Percentiles rank a stretch among this genome's conserved stretches.
phyloP scores from a whole-genome alignment of 2,329 filamentous ascomycete species.

The Pseudogymnoascus sp. region DNA sequence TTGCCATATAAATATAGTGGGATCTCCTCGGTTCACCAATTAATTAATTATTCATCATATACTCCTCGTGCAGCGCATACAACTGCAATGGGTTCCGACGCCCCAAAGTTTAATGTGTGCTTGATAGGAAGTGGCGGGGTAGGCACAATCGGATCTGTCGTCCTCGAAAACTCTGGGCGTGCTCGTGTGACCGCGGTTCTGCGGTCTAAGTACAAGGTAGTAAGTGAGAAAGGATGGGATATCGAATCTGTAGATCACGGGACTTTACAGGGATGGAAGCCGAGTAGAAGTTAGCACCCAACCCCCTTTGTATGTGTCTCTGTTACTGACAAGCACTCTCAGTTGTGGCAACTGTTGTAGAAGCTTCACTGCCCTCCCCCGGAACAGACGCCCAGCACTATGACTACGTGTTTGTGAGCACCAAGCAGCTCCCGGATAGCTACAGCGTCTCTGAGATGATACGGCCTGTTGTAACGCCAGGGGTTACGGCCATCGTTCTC shows the following conservation, averaged over 20 bases:
- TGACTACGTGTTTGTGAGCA: conserved; percentile 25
- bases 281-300: conserved; percentile 14
- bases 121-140: conserved; percentile 21
- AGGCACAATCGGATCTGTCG: conserved; percentile 22
- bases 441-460: conserved; percentile 23
- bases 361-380: neutral
- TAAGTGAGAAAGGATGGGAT: conserved; percentile 18
- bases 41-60: neutral
- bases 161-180: conserved; percentile 18
- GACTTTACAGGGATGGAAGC: conserved; percentile 17
- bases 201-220: conserved; percentile 21
- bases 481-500: conserved; percentile 23
- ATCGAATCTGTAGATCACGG: conserved; percentile 22
- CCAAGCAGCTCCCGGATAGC: conserved; percentile 26
- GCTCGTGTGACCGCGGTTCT: conserved; percentile 20
- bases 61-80: neutral
- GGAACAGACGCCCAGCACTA: conserved; percentile 14
- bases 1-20: conserved; percentile 2
- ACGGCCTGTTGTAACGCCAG: conserved; percentile 20
- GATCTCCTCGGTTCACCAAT: neutral
- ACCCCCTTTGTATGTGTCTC: neutral
- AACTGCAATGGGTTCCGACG: neutral
- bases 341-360: conserved; percentile 4
- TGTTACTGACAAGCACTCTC: neutral
- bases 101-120: conserved; percentile 16